Evolutionary conservation across 257 asterid genomes (phyloP).

Genomic region (Solanum ahanhuiri): DNA sequence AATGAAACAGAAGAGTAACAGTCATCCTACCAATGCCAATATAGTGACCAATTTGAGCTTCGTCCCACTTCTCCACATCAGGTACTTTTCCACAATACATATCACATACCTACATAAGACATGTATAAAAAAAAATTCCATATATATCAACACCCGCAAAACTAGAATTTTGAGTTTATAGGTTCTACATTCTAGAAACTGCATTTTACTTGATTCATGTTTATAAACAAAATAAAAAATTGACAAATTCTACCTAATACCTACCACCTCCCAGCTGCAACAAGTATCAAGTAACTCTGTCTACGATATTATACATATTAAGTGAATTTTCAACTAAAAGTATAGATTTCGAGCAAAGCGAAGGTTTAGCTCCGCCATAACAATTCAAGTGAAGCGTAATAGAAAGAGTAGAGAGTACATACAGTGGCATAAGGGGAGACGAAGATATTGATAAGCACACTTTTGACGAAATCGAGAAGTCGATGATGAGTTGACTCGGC

Average conservation of each 20-base stretch:
- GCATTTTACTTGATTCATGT: neutral
- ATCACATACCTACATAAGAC: slow-evolving; percentile 59
- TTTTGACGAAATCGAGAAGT: slow-evolving; percentile 65
- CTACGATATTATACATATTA: neutral
- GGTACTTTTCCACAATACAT: slow-evolving; percentile 78
- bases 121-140: neutral
- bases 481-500: slow-evolving; percentile 63
- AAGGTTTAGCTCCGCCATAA: neutral
- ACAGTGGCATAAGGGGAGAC: slow-evolving; percentile 88
- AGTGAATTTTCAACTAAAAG: neutral
- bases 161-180: neutral
- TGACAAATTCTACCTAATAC: neutral
- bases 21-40: slow-evolving; percentile 66
- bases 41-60: slow-evolving; percentile 94
- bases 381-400: neutral
- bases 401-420: neutral
- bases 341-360: neutral
- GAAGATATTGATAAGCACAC: slow-evolving; percentile 74
- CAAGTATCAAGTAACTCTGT: neutral
- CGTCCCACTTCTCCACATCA: slow-evolving; percentile 82
- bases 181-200: neutral
- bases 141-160: neutral
- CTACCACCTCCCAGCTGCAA: neutral
- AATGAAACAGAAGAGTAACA: neutral
- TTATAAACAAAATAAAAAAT: too few species aligned